These are phyloP conservation scores for Quillaja saponaria DNA, from an alignment of 306 rosid species.

Conservation along the genomic window DNA sequence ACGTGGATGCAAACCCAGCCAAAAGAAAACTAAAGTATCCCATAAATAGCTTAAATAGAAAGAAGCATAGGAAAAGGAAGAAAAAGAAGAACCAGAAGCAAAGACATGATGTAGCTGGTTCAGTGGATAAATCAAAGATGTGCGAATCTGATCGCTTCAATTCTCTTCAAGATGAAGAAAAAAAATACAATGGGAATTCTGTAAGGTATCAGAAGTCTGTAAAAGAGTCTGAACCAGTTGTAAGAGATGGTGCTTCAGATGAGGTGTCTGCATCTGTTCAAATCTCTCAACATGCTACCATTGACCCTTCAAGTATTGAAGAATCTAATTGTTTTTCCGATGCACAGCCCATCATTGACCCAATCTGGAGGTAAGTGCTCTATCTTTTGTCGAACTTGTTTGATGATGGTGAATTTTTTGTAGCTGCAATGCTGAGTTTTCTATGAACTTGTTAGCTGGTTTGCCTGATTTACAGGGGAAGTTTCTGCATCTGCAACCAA, in stretches of 20 bases:
- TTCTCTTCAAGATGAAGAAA: constrained; percentile 30
- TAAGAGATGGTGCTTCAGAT: constrained; percentile 28
- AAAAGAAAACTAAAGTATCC: constrained; percentile 4
- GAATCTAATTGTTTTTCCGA: constrained; percentile 16
- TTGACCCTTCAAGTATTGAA: constrained; percentile 8
- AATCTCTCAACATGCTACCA: constrained; percentile 27
- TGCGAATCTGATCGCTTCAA: constrained; percentile 11
- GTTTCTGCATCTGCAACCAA: constrained; percentile 37
- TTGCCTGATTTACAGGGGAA: constrained; percentile 63
- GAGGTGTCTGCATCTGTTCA: constrained; percentile 18
- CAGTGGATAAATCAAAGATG: constrained; percentile 15
- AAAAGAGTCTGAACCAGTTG: constrained; percentile 22
- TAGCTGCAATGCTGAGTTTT: constrained; percentile 15
- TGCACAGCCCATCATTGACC: constrained; percentile 63
- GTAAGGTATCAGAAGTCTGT: constrained; percentile 18
- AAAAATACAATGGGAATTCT: constrained; percentile 15
- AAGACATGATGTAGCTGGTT: constrained; percentile 16
- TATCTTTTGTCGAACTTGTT: constrained; percentile 4
- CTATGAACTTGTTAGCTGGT: constrained; percentile 10
- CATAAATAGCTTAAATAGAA: constrained; percentile 19
- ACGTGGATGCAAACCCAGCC: constrained; percentile 13
- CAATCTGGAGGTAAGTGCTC: constrained; percentile 64
- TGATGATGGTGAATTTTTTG: constrained; percentile 18
- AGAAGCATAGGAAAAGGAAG: constrained; percentile 18
- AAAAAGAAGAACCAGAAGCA: background rate